Evolutionary conservation across 2,329 filamentous ascomycete genomes (phyloP).

Genomic region (Teratosphaeria gauchensis): DNA sequence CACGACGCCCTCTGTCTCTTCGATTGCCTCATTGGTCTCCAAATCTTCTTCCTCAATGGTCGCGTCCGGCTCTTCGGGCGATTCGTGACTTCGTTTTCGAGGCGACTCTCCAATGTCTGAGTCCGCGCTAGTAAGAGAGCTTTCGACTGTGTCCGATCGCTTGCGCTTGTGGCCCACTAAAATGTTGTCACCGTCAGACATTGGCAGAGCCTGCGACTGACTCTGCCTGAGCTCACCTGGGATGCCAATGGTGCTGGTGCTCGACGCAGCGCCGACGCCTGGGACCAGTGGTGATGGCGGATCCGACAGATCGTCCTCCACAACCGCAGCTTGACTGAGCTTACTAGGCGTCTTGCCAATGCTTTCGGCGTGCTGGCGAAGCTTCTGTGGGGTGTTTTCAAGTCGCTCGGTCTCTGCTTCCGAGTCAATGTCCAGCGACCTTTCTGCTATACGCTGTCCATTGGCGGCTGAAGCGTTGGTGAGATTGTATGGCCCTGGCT

Average conservation of each 20-base stretch:
- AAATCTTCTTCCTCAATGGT: slow-evolving; percentile 24
- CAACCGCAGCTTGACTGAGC: slow-evolving; percentile 50
- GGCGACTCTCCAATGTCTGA: slow-evolving; percentile 26
- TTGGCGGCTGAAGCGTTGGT: background rate
- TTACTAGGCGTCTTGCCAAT: slow-evolving; percentile 69
- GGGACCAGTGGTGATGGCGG: slow-evolving; percentile 22
- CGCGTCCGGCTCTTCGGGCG: slow-evolving; percentile 6
- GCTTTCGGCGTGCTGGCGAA: slow-evolving; percentile 24
- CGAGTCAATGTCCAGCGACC: slow-evolving; percentile 48
- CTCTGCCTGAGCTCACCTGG: slow-evolving; percentile 12
- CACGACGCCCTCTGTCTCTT: slow-evolving; percentile 36
- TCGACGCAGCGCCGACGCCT: slow-evolving; percentile 21
- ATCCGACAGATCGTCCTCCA: slow-evolving; percentile 32
- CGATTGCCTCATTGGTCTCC: slow-evolving; percentile 23
- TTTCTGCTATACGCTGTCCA: slow-evolving; percentile 13
- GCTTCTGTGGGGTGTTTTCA: slow-evolving; percentile 51
- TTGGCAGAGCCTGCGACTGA: background rate
- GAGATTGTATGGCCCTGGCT: slow-evolving; percentile 8
- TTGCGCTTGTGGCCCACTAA: slow-evolving; percentile 35
- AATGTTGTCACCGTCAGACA: background rate
- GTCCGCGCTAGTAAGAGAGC: slow-evolving; percentile 28
- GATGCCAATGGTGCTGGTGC: slow-evolving; percentile 21
- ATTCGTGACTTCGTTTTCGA: slow-evolving; percentile 23
- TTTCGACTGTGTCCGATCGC: slow-evolving; percentile 31
- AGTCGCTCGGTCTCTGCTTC: slow-evolving; percentile 93